Base-by-base conservation (phyloP, 2,329 filamentous ascomycete genomes). In the Hymenoscyphus infarciens region DNA sequence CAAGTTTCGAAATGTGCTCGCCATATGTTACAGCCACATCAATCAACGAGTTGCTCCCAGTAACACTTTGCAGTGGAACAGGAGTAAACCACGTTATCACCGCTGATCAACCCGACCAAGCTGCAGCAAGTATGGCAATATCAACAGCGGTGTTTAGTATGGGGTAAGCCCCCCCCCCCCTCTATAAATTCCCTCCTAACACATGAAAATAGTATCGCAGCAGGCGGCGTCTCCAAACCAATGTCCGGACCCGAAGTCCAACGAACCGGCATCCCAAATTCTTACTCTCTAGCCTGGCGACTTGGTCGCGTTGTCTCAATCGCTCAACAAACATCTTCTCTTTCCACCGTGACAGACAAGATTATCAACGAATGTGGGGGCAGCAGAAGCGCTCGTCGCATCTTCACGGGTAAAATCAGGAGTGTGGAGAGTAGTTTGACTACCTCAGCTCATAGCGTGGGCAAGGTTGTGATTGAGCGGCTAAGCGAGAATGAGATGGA, bases 341-440 rank as follows among this genome's bases (percentile, higher is more conserved):
- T 61, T 25, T 29, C n/a, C 3, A 53, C 74, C 13, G 82, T 87
- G 2, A 83, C 83, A 0, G 82, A 87, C 72, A 77, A 77, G 2
- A 86, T 87, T 63, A 78, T 87, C 16, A 77, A 81, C 0, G 83
- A 86, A 70, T 83, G 82, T 33, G 84, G 84, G 4, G 85, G 84
- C 0, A 68, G 75, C 0, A 75, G 76, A 4, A 79, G 80, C 0
- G 85, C 82, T 1, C 82, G 78, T 64, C 79, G 87, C 8, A 68
- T 88, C n/a, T 87, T 83, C 75, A 80, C 82, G 62, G 86, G 86
- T 31, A 88, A 88, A 75, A 87, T 88, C 66, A 78, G 86, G 22
- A 80, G 80, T 1, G 85, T 88, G 0, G 81, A 87, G 71, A 76
- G 84, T 45, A 78, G 78, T 0, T 70, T 87, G 52, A 79, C 79